These are phyloP conservation scores for Arabidopsis thaliana DNA, from an alignment of 345 rosid species.

Conservation along the genomic window DNA sequence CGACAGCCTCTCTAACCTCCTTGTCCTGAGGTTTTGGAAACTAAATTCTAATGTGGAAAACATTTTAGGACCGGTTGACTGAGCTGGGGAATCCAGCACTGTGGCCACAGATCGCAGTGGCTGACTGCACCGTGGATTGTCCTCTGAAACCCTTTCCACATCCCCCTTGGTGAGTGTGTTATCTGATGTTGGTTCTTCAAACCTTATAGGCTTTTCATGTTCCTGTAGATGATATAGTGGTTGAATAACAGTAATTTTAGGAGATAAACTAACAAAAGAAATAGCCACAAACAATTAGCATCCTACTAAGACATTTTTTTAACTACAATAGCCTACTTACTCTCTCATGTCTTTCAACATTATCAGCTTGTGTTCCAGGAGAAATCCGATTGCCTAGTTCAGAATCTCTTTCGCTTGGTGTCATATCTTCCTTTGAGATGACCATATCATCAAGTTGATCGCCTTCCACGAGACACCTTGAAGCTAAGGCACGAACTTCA, in stretches of 20 bases:
- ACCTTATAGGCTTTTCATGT: constrained; percentile 45
- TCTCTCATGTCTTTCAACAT: constrained; percentile 46
- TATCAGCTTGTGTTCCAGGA: constrained; percentile 41
- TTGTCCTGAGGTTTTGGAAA: constrained; percentile 63
- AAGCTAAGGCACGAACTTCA: constrained; percentile 41
- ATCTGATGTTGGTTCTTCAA: constrained; percentile 46
- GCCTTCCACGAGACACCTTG: constrained; percentile 43
- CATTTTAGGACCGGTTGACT: constrained; percentile 57
- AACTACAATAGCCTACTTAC: constrained; percentile 47
- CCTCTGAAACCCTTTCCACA: constrained; percentile 46
- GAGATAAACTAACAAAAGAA: constrained; percentile 15
- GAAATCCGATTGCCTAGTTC: constrained; percentile 45
- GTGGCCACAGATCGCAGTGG: constrained; percentile 48
- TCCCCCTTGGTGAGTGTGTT: constrained; percentile 45
- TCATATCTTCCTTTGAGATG: constrained; percentile 47
- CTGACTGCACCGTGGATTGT: constrained; percentile 47
- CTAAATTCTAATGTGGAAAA: constrained; percentile 73
- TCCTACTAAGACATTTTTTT: constrained; percentile 7
- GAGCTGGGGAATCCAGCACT: constrained; percentile 53
- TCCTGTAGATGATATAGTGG: constrained; percentile 46
- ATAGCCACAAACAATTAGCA: constrained; percentile 22
- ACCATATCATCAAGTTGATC: constrained; percentile 48
- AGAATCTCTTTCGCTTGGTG: constrained; percentile 45
- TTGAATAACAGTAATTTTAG: constrained; percentile 1
- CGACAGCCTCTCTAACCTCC: constrained; percentile 69